Evolutionary conservation across 768 basidiomycete genomes (phyloP).

Genomic region (Auricularia sp.): DNA sequence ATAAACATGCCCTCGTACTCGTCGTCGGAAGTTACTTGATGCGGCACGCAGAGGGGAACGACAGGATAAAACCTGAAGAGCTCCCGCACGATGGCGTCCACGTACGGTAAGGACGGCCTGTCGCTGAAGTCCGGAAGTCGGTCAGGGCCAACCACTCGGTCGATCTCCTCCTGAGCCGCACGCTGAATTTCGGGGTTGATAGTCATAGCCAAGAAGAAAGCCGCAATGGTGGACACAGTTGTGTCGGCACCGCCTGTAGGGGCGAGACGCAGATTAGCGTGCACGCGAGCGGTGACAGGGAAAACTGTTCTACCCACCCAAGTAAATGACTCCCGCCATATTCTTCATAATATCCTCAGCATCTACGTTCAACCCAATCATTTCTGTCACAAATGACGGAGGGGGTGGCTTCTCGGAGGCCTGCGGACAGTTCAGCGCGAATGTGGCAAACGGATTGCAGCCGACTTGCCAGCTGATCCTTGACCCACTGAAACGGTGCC

Average conservation of each 20-base stretch:
- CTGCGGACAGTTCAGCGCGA: not conserved
- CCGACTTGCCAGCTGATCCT: not conserved
- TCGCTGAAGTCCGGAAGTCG: constrained; percentile 20
- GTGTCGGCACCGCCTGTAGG: constrained; percentile 2
- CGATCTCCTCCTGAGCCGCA: constrained; percentile 22
- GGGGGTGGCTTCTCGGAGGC: not conserved
- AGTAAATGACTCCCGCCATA: not conserved
- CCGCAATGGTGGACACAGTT: constrained; percentile 7
- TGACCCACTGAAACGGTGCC: not conserved
- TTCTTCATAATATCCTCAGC: not conserved
- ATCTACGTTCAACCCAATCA: not conserved
- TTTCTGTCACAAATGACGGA: not conserved
- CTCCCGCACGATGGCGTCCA: constrained; percentile 17
- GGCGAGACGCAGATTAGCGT: not conserved
- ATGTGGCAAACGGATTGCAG: not conserved
- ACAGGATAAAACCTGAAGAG: constrained; percentile 21
- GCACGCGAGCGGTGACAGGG: not conserved
- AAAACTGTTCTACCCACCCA: not conserved
- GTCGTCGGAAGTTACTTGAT: constrained; percentile 28
- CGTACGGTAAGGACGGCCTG: constrained; percentile 16
- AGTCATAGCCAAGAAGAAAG: constrained; percentile 30
- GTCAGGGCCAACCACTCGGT: constrained; percentile 16
- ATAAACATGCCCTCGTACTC: constrained; percentile 35
- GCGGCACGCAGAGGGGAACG: constrained; percentile 14
- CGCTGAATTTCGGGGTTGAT: constrained; percentile 25